A percentile compares a stretch with the other conserved stretches of the same genome.
Evolutionary conservation across 768 basidiomycete genomes (phyloP).

Genomic region (Mycena capillaripes): DNA sequence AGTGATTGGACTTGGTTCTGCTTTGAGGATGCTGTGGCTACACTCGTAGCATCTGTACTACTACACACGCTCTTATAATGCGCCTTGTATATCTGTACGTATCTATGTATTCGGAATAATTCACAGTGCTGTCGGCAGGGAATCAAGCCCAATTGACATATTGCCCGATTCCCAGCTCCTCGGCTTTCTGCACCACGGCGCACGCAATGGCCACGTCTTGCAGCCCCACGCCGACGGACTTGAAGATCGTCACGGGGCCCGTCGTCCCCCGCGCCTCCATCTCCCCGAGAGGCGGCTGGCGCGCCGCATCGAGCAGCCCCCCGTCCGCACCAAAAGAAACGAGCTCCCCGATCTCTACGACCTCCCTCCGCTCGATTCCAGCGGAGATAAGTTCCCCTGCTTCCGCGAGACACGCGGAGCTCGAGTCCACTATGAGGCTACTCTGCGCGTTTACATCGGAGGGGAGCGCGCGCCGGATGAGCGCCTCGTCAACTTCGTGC

Average conservation of each 20-base stretch:
- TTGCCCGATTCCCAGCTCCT: conserved; percentile 66
- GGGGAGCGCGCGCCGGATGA: conserved; percentile 66
- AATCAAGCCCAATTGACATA: conserved; percentile 47
- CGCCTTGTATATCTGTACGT: conserved; percentile 26
- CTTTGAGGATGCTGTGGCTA: conserved; percentile 22
- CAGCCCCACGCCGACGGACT: conserved; percentile 89
- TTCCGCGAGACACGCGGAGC: conserved; percentile 77
- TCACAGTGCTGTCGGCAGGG: background rate
- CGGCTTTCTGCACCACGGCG: conserved; percentile 75
- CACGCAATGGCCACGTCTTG: conserved; percentile 89
- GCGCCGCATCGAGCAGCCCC: conserved; percentile 24
- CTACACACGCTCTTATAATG: conserved; percentile 15
- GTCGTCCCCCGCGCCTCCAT: conserved; percentile 24
- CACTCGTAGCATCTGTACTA: conserved; percentile 18
- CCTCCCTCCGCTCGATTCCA: conserved; percentile 48
- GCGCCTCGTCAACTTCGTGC: conserved; percentile 76
- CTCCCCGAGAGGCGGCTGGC: background rate
- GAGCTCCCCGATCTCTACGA: conserved; percentile 82
- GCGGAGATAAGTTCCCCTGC: conserved; percentile 87
- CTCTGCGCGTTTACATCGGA: conserved; percentile 30
- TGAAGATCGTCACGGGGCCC: conserved; percentile 83
- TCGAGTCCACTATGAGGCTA: conserved; percentile 80
- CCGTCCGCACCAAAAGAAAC: conserved; percentile 45
- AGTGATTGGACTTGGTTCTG: background rate
- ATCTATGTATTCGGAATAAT: conserved; percentile 19